These are phyloP conservation scores for Acaromyces ingoldii DNA, from an alignment of 1,284 basidiomycete species.

Conservation along the genomic window DNA sequence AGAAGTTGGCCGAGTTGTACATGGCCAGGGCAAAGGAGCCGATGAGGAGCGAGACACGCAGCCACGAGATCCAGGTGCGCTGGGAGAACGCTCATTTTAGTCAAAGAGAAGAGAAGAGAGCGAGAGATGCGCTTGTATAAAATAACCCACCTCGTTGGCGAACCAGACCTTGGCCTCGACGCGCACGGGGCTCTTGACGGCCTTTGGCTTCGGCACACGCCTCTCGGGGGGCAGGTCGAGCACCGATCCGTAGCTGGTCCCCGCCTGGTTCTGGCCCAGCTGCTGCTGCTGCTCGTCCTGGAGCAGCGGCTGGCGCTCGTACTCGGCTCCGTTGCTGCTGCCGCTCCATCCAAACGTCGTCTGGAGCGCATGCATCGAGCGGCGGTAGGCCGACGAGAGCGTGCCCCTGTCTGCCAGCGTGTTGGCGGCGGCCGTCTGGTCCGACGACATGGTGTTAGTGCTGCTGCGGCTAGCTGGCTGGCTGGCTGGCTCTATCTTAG, in stretches of 20 bases:
- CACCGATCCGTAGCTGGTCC: constrained; percentile 15
- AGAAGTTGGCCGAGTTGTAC: constrained; percentile 69
- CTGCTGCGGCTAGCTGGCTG: no score
- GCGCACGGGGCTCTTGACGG: constrained; percentile 38
- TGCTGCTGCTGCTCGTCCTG: not conserved
- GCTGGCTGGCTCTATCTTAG: no score
- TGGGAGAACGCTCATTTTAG: no score
- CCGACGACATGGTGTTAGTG: no score
- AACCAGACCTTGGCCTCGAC: constrained; percentile 52
- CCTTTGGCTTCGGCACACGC: constrained; percentile 56
- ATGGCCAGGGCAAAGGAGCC: constrained; percentile 81
- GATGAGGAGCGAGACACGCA: constrained; percentile 77
- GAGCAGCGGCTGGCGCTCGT: constrained; percentile 29
- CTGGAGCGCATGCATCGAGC: constrained; percentile 35
- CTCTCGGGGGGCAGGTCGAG: constrained; percentile 14
- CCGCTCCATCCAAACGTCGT: constrained; percentile 22
- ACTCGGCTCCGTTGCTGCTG: constrained; percentile 12
- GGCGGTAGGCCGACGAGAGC: constrained; percentile 31
- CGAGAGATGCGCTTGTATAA: not conserved
- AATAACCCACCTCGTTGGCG: constrained; percentile 55
- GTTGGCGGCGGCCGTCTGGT: not conserved
- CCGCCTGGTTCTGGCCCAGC: not conserved
- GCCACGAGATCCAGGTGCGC: constrained; percentile 77
- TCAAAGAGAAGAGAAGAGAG: not conserved
- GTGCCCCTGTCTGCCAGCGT: constrained; percentile 20